Percentiles rank a stretch among this genome's conserved stretches.
These are phyloP conservation scores for Pyrenula aspistea DNA, from an alignment of 495 filamentous ascomycete species.

Conservation along the genomic window DNA sequence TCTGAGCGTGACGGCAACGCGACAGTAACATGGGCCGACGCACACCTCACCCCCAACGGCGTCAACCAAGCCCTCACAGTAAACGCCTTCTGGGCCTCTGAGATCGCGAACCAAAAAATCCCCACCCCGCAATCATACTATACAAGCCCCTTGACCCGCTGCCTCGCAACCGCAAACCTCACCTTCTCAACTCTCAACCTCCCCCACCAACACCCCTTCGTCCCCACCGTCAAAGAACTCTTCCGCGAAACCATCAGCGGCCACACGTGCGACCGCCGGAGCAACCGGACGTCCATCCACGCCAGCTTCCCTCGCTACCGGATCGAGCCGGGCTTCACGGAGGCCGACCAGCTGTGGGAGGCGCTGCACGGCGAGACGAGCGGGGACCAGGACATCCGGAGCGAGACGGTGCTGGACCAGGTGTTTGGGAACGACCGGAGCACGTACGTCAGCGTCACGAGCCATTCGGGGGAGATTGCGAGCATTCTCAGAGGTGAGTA, in stretches of 20 bases:
- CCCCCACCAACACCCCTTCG: constrained; percentile 36
- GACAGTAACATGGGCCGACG: constrained; percentile 56
- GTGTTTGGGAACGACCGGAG: constrained; percentile 49
- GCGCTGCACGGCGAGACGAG: constrained; percentile 40
- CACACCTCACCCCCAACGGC: constrained; percentile 50
- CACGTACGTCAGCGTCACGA: constrained; percentile 54
- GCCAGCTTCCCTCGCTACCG: constrained; percentile 42
- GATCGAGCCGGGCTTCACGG: constrained; percentile 52
- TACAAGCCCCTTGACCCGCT: constrained; percentile 55
- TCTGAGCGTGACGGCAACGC: constrained; percentile 55
- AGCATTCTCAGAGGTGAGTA: constrained; percentile 36
- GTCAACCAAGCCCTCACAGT: constrained; percentile 47
- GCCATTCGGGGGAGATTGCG: constrained; percentile 54
- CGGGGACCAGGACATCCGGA: constrained; percentile 41
- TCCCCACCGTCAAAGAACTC: constrained; percentile 54
- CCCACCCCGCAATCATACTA: constrained; percentile 57
- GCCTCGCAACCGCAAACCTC: constrained; percentile 49
- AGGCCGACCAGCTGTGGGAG: constrained; percentile 50
- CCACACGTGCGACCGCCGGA: constrained; percentile 71
- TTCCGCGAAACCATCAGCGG: constrained; percentile 60
- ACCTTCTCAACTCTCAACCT: constrained; percentile 46
- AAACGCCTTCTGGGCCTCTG: constrained; percentile 49
- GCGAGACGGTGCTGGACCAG: constrained; percentile 43
- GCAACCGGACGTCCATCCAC: constrained; percentile 42
- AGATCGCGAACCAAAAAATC: constrained; percentile 38